Percentiles rank a stretch among this genome's conserved stretches.
These are phyloP conservation scores for Chloromonas sp. DNA, from an alignment of 163 green algal species.

Conservation along the genomic window DNA sequence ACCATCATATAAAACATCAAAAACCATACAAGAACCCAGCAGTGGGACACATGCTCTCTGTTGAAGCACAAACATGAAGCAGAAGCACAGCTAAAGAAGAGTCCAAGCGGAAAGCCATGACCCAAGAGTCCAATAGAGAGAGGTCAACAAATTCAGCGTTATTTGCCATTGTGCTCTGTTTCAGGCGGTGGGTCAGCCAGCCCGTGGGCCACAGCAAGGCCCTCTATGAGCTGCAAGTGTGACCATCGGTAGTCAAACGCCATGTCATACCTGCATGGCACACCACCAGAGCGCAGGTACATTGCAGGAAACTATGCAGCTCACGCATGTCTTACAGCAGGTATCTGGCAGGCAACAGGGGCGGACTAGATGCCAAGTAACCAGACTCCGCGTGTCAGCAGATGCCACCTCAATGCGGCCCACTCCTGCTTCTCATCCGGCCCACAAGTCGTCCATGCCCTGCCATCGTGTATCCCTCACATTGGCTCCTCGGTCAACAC, in stretches of 20 bases:
- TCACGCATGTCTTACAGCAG: no score
- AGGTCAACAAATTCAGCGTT: background rate
- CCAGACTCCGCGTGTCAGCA: background rate
- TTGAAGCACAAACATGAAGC: no score
- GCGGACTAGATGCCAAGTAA: background rate
- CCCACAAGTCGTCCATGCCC: no score
- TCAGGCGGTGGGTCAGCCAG: constrained; percentile 4
- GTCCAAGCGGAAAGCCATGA: no score
- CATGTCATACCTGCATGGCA: constrained; percentile 37
- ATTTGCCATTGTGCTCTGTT: background rate
- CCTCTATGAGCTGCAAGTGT: constrained; percentile 20
- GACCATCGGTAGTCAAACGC: constrained; percentile 30
- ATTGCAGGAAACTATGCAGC: background rate
- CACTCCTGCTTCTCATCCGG: background rate
- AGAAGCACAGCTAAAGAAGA: no score
- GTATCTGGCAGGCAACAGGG: background rate
- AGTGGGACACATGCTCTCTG: no score
- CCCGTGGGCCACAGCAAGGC: constrained; percentile 9
- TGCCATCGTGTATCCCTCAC: no score
- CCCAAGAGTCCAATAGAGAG: no score
- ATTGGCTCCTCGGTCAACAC: no score
- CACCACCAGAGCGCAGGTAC: background rate
- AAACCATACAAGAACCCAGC: no score
- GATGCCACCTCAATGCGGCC: background rate
- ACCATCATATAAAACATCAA: no score